phyloP scores from a whole-genome alignment of 768 basidiomycete species.

The Cytidiella melzeri region DNA sequence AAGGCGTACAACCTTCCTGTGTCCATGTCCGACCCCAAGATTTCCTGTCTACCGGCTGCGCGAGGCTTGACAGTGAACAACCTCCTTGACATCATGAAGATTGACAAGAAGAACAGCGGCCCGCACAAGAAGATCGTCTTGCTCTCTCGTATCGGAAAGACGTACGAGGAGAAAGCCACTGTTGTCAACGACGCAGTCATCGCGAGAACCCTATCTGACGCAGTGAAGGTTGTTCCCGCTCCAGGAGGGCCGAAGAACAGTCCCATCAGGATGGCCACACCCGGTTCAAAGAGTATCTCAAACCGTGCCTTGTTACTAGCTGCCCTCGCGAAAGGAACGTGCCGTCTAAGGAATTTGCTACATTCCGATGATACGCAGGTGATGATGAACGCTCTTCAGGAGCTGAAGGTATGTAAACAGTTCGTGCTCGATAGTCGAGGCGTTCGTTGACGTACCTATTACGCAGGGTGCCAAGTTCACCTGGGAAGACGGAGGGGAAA shows the following conservation, averaged over 20 bases:
- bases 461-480: constrained; percentile 80
- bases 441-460: not conserved
- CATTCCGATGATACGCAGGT: constrained; percentile 99
- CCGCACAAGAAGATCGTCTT: constrained; percentile 91
- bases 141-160: constrained; percentile 84
- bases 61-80: constrained; percentile 70
- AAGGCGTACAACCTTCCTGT: constrained; percentile 90
- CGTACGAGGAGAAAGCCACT: constrained; percentile 88
- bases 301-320: constrained; percentile 93
- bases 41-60: constrained; percentile 64
- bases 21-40: constrained; percentile 71
- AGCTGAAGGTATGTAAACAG: constrained; percentile 60
- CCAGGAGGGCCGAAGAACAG: constrained; percentile 38
- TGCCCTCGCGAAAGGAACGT: constrained; percentile 83
- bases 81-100: constrained; percentile 87
- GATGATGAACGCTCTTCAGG: constrained; percentile 93
- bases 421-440: not conserved
- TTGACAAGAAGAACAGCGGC: constrained; percentile 98
- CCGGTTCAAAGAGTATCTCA: constrained; percentile 94
- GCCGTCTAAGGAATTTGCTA: constrained; percentile 81
- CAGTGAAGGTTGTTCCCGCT: constrained; percentile 68
- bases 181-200: constrained; percentile 79
- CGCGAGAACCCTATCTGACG: constrained; percentile 73
- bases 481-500: constrained; percentile 97
- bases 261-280: constrained; percentile 74